Base-by-base conservation (phyloP, 2,329 filamentous ascomycete species). In the Paradendryphiella salina region DNA sequence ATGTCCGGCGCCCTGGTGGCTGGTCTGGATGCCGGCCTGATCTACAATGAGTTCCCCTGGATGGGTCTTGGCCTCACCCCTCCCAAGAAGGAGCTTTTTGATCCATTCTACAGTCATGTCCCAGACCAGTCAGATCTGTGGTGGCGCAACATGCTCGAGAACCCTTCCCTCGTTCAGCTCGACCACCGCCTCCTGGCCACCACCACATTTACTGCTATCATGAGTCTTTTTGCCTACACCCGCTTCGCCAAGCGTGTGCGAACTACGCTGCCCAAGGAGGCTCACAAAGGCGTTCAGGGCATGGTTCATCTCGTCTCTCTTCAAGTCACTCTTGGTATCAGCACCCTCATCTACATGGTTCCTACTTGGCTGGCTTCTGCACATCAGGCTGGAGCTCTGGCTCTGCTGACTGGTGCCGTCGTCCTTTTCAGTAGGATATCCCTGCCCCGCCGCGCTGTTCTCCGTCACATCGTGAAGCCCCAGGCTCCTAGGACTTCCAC, bases 81-180 rank as follows among this genome's bases (percentile, higher is more conserved):
- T 1, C 93, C 93, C 0, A 84, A 82, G 67, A 80, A 84, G 8
- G 93, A 97, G 76, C 85, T 97, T 26, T 91, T 90, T 73, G 87
- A 93, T 67, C 79, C 83, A 31, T 95, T 90, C 77, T 96, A 96
- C 81, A 87, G 85, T 50, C 88, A 91, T 65, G 83, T 82, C 50
- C 80, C 86, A 33, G 90, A 96, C 70, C 79, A 82, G 34, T 86
- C 85, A 10, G 95, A 99, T 67, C 79, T 97, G 14, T 91, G 88
- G 85, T 99, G 94, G 94, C 86, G 94, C 67, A 99, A 99, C 76
- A 88, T 95, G 81, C 86, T 97, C 28, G 94, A 97, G 79, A 99
- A 99, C 77, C 95, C 94, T 3, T 92, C 89, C 13, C 84, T 95
- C 20, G 95, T 97, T 2, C 95, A 99, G 77, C 84, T 99, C 36